phyloP scores from a whole-genome alignment of 345 rosid genomes.

The Melaleuca quinquenervia region DNA sequence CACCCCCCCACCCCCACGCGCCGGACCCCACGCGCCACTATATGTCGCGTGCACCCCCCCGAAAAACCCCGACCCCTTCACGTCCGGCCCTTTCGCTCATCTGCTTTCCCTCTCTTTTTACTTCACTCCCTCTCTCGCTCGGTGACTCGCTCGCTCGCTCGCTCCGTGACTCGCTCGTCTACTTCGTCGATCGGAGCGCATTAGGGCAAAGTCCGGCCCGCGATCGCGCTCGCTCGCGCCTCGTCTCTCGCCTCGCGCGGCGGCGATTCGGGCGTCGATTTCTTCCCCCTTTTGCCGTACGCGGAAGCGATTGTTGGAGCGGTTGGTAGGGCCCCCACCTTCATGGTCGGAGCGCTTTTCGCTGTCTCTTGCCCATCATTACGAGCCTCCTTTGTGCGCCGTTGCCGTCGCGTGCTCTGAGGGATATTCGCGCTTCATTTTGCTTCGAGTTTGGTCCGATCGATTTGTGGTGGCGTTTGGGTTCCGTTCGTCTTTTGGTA shows the following conservation, averaged over 20 bases:
- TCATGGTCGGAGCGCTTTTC: background rate
- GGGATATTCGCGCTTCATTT: background rate
- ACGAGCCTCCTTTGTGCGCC: background rate
- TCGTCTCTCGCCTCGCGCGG: background rate
- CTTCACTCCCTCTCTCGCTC: background rate
- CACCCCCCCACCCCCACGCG: background rate
- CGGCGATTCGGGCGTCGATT: background rate
- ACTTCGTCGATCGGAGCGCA: background rate
- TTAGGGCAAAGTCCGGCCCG: background rate
- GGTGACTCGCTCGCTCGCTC: background rate
- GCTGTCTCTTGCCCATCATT: background rate
- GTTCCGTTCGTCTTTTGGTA: background rate
- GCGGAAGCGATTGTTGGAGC: background rate
- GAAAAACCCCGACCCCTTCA: background rate
- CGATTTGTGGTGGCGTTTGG: background rate
- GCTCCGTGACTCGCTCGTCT: background rate
- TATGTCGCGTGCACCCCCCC: background rate
- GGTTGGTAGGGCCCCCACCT: background rate
- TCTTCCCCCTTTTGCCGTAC: background rate
- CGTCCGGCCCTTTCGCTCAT: background rate
- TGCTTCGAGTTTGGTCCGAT: background rate
- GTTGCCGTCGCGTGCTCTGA: background rate
- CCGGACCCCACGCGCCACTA: slow-evolving; percentile 8
- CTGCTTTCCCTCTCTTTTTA: background rate
- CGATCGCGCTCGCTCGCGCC: background rate